Evolutionary conservation across 2,329 filamentous ascomycete genomes (phyloP).

Genomic region (Pseudocercospora ulei): DNA sequence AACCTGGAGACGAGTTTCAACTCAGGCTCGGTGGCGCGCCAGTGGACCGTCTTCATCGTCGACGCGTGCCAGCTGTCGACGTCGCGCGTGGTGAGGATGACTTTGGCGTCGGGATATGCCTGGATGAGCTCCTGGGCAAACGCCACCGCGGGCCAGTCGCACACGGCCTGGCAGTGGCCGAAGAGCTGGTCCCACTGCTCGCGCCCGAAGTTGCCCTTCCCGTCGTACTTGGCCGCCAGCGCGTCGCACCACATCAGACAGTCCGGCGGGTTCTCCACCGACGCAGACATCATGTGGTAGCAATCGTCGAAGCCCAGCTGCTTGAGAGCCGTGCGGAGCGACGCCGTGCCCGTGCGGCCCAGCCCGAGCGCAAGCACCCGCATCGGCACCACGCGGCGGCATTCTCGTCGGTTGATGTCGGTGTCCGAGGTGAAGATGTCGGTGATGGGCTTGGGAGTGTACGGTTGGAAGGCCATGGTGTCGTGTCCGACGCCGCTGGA

Average conservation of each 20-base stretch:
- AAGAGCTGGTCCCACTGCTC: conserved; percentile 61
- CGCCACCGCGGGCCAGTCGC: conserved; percentile 58
- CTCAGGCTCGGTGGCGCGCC: conserved; percentile 56
- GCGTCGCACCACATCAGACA: conserved; percentile 62
- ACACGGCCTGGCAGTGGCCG: conserved; percentile 56
- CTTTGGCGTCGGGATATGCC: conserved; percentile 62
- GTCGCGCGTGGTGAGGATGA: conserved; percentile 57
- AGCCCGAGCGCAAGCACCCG: conserved; percentile 60
- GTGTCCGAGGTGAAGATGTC: conserved; percentile 56
- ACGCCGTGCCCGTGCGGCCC: conserved; percentile 61
- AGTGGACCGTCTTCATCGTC: conserved; percentile 58
- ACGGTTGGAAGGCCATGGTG: conserved; percentile 36
- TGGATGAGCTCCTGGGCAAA: conserved; percentile 62
- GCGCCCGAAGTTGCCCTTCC: conserved; percentile 52
- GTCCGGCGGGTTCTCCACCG: conserved; percentile 58
- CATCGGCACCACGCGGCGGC: conserved; percentile 60
- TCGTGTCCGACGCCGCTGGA: neutral
- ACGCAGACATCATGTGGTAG: conserved; percentile 65
- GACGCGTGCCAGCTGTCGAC: conserved; percentile 55
- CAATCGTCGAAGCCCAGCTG: conserved; percentile 58
- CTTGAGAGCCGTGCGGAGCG: conserved; percentile 56
- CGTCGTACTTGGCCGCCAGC: conserved; percentile 53
- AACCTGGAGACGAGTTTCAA: conserved; percentile 46
- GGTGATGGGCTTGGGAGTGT: conserved; percentile 45
- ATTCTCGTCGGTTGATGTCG: conserved; percentile 57